A percentile compares a stretch with the other conserved stretches of the same genome.
These are phyloP conservation scores for Fremontodendron californicum DNA, from an alignment of 345 rosid genomes.

Conservation along the genomic window DNA sequence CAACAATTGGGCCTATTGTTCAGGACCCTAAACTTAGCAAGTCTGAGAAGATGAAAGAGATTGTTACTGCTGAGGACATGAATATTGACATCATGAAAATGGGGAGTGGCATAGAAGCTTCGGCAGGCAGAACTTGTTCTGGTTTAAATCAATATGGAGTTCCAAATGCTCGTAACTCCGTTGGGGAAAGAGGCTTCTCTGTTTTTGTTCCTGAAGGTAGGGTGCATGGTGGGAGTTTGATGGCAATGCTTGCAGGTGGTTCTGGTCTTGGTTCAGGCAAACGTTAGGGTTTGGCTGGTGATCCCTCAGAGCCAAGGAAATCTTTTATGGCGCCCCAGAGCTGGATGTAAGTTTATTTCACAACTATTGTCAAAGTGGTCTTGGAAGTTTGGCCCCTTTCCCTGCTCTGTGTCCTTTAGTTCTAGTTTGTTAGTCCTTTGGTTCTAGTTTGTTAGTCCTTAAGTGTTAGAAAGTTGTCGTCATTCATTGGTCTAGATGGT, in stretches of 20 bases:
- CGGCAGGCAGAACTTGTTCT: conserved; percentile 29
- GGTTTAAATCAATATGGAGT: conserved; percentile 37
- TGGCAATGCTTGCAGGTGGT: conserved; percentile 63
- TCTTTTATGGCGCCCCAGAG: conserved; percentile 28
- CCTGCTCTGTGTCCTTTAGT: not conserved
- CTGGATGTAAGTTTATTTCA: conserved; percentile 45
- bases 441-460: conserved; percentile 15
- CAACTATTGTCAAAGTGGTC: conserved; percentile 14
- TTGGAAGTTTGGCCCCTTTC: conserved; percentile 3
- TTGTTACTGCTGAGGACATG: conserved; percentile 45
- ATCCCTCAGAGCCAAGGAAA: conserved; percentile 26
- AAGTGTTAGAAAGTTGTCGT: conserved; percentile 19
- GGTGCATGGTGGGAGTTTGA: conserved; percentile 92
- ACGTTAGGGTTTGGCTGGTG: conserved; percentile 15
- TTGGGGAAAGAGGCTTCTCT: conserved; percentile 29
- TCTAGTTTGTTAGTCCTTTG: conserved; percentile 8
- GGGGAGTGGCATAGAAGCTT: conserved; percentile 28
- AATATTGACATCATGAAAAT: conserved; percentile 43
- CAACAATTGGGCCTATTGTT: conserved; percentile 46
- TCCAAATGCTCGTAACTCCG: conserved; percentile 14
- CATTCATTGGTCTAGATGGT: conserved; percentile 22
- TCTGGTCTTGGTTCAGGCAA: conserved; percentile 35
- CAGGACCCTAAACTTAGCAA: conserved; percentile 44
- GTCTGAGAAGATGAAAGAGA: conserved; percentile 54
- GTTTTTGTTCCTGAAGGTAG: conserved; percentile 75